Conservation (phyloP, 106 monocot genomes). For the Dendrobium huoshanense region DNA sequence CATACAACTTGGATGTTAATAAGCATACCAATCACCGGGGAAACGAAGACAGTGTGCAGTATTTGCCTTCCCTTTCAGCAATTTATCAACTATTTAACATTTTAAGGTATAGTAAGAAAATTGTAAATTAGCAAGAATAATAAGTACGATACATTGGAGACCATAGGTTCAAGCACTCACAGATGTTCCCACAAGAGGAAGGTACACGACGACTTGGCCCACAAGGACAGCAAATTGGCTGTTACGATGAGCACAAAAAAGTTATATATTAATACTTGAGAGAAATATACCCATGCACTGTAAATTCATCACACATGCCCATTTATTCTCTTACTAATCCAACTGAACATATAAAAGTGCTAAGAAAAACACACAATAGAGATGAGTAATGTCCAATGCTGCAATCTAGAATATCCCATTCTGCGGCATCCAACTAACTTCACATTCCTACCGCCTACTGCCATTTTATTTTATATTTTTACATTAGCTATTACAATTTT, state of each 20-base stretch:
- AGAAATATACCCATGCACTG: background rate
- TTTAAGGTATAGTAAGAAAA: conserved; percentile 4
- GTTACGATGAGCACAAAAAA: conserved; percentile 3
- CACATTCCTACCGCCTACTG: background rate
- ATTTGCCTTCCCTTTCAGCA: conserved; percentile 85
- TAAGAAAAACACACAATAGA: background rate
- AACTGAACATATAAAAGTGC: no score
- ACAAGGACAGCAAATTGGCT: conserved; percentile 96
- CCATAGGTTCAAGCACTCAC: conserved; percentile 32
- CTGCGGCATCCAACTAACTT: background rate
- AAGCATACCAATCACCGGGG: conserved; percentile 80
- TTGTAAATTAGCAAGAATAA: background rate
- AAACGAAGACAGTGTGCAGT: conserved; percentile 86
- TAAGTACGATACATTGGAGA: background rate
- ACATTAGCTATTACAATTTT: background rate
- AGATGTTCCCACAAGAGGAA: conserved; percentile 86
- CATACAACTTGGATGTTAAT: background rate
- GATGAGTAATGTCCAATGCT: background rate
- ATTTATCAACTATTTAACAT: conserved; percentile 63
- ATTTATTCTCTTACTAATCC: background rate
- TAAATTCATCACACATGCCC: no score
- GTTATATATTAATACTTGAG: background rate
- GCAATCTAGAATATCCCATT: background rate
- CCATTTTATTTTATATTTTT: background rate
- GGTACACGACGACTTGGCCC: conserved; percentile 77